Evolutionary conservation across 495 filamentous ascomycete species (phyloP).

Genomic region (Penicillium canariense): DNA sequence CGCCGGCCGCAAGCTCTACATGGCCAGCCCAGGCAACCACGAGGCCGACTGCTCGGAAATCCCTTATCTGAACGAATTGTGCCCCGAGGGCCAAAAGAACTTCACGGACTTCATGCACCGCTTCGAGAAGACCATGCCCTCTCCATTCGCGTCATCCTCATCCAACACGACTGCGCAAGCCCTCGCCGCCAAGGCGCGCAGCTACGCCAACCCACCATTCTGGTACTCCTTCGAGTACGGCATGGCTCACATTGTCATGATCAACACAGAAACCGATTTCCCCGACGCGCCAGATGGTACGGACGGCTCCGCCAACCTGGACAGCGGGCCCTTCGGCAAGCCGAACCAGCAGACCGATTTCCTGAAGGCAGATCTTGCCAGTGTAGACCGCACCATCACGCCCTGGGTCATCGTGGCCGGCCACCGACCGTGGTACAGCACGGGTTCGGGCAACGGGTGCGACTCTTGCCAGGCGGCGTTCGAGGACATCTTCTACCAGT

Average conservation of each 20-base stretch:
- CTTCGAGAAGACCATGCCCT: constrained; percentile 51
- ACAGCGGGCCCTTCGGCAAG: constrained; percentile 53
- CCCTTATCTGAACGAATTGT: constrained; percentile 43
- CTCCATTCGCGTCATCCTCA: constrained; percentile 45
- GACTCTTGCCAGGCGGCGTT: constrained; percentile 54
- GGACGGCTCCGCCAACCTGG: constrained; percentile 43
- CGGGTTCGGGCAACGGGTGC: constrained; percentile 40
- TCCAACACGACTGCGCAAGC: constrained; percentile 44
- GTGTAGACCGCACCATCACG: constrained; percentile 49
- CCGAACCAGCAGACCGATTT: constrained; percentile 36
- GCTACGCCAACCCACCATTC: constrained; percentile 56
- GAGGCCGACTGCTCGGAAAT: constrained; percentile 52
- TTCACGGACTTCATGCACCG: constrained; percentile 60
- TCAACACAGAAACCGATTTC: constrained; percentile 59
- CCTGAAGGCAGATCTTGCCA: constrained; percentile 47
- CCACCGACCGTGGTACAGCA: constrained; percentile 60
- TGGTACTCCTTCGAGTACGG: constrained; percentile 67
- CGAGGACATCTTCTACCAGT: constrained; percentile 55
- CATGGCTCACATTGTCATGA: constrained; percentile 55
- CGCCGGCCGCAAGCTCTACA: constrained; percentile 46
- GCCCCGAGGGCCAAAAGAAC: constrained; percentile 56
- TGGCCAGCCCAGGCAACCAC: constrained; percentile 56
- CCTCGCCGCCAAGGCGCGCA: constrained; percentile 46
- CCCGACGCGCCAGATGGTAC: constrained; percentile 41
- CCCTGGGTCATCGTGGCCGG: constrained; percentile 60